Evolutionary conservation across 768 basidiomycete species (phyloP).

Genomic region (Boletus sp.): DNA sequence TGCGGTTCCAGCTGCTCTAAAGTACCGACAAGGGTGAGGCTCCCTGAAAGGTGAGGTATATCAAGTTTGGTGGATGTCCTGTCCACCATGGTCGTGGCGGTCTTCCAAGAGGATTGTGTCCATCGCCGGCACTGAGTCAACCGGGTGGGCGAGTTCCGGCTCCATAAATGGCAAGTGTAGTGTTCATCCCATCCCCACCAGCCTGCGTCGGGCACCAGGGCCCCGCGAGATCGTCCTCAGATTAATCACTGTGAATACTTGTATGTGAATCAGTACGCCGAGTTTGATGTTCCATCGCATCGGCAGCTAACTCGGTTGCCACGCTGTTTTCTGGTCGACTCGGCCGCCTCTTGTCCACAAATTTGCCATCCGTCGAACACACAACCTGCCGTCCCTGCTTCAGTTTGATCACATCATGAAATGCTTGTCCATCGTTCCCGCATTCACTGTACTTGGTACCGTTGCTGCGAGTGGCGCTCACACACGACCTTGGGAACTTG

Average conservation of each 20-base stretch:
- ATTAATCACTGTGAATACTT: background rate
- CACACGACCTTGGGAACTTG: slow-evolving; percentile 66
- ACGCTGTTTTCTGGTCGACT: slow-evolving; percentile 1
- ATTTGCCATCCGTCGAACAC: too few species aligned
- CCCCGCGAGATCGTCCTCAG: background rate
- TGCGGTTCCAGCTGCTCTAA: slow-evolving; percentile 57
- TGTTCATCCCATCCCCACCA: slow-evolving; percentile 5
- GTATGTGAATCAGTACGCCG: background rate
- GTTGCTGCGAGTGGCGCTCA: slow-evolving; percentile 43
- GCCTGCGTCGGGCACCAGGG: background rate
- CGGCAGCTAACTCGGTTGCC: background rate
- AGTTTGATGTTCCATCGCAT: background rate
- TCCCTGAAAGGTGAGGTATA: slow-evolving; percentile 50
- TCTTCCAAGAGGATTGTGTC: background rate
- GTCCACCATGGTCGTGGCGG: slow-evolving; percentile 18
- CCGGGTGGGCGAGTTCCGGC: background rate
- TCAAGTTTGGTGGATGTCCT: slow-evolving; percentile 46
- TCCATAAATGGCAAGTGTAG: slow-evolving; percentile 28
- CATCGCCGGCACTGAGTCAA: background rate
- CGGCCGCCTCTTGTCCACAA: background rate
- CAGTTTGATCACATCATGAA: slow-evolving; percentile 11
- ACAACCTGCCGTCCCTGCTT: background rate
- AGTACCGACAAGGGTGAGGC: slow-evolving; percentile 51
- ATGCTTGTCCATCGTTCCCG: slow-evolving; percentile 1
- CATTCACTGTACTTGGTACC: slow-evolving; percentile 1